These are phyloP conservation scores for Vicia sativa DNA, from an alignment of 306 rosid genomes.

Conservation along the genomic window DNA sequence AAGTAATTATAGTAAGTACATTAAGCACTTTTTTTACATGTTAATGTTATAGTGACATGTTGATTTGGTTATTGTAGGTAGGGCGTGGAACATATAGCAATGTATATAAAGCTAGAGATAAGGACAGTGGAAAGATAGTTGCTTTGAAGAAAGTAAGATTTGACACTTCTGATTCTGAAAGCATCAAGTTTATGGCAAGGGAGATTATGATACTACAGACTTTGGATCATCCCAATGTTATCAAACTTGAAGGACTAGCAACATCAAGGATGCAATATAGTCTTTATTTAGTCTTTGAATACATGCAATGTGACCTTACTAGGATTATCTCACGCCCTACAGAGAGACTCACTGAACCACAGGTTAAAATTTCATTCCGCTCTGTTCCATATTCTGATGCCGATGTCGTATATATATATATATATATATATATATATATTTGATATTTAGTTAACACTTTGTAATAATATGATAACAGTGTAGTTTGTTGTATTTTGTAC, in stretches of 20 bases:
- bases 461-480: not conserved
- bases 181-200: slow-evolving; percentile 80
- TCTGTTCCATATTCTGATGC: no score
- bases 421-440: no score
- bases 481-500: slow-evolving; percentile 25
- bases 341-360: slow-evolving; percentile 62
- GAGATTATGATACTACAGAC: slow-evolving; percentile 61
- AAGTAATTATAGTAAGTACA: not conserved
- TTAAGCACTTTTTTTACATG: no score
- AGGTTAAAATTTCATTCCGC: slow-evolving; percentile 45
- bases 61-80: slow-evolving; percentile 38
- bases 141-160: slow-evolving; percentile 81
- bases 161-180: slow-evolving; percentile 73
- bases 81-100: slow-evolving; percentile 87
- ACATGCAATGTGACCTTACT: slow-evolving; percentile 61
- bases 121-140: slow-evolving; percentile 59
- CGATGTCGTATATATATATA: no score
- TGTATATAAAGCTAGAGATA: slow-evolving; percentile 77
- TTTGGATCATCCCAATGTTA: slow-evolving; percentile 74
- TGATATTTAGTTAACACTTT: slow-evolving; percentile 2
- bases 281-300: slow-evolving; percentile 67
- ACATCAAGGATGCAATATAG: slow-evolving; percentile 83
- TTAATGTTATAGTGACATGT: not conserved
- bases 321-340: slow-evolving; percentile 58
- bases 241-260: slow-evolving; percentile 73